Evolutionary conservation across 495 filamentous ascomycete genomes (phyloP), one percentile per base, ranked within the genome.

Genomic region (Elaphomyces granulatus): DNA sequence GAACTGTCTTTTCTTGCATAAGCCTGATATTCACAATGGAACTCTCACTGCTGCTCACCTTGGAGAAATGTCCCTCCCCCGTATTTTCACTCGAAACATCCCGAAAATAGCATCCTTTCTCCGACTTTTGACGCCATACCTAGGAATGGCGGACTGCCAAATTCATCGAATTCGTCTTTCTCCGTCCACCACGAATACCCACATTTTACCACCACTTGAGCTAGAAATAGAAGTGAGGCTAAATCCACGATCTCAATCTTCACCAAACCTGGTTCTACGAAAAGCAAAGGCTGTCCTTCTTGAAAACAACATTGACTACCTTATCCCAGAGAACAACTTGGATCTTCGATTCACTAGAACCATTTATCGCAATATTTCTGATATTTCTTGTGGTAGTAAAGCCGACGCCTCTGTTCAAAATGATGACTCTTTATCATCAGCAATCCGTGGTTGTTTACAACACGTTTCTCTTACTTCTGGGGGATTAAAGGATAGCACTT

Each of bases 321-420:
- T 67, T 8, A 51, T 67, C 9, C 64, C 64, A 2, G 64, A 67
- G 43, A 56, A 49, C 26, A 44, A 54, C 2, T 37, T 57, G 20
- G 64, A 67, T 41, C 46, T 67, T 19, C 62, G 62, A 3, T 67
- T 67, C 36, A 61, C 59, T 3, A 54, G 59, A 19, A 61, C 47
- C 12, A 17, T 59, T 15, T 55, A 52, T 35, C 47, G 40, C 1
- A 50, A 66, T 4, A 31, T 63, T 17, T 45, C 51, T 4, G 18
- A 32, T 0, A 45, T 40, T 2, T 21, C 31, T 8, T n/a, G n/a
- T 28, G 23, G 23, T 28, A 28, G 6, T 12, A 28, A 28, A 6
- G 12, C 6, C 23, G 6, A 12, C 23, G 12, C 23, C 6, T 28
- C 23, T 28, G 23, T 28, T n/a, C n/a, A n/a, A n/a, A n/a, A n/a